These are phyloP conservation scores for Sugiyamaella neomexicana DNA, from an alignment of 1,139 yeast genomes.

Conservation along the genomic window DNA sequence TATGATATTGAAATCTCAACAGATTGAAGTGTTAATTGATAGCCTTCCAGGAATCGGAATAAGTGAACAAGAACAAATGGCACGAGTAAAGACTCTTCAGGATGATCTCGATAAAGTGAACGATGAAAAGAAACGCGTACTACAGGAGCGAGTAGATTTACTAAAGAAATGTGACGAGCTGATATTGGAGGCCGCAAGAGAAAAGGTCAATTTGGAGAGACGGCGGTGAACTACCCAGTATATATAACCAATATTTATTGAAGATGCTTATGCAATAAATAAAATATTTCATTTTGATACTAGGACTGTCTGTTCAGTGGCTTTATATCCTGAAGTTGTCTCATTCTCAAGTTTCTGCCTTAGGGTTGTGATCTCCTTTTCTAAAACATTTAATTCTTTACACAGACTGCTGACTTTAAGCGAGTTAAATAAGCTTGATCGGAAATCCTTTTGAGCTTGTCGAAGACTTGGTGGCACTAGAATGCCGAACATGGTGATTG, in stretches of 20 bases:
- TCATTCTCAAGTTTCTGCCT: not conserved
- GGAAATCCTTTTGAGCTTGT: slow-evolving; percentile 46
- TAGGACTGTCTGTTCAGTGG: not conserved
- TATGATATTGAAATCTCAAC: slow-evolving; percentile 80
- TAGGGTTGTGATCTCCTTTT: slow-evolving; percentile 9
- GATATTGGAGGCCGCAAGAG: slow-evolving; percentile 61
- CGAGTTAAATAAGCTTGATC: slow-evolving; percentile 37
- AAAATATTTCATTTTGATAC: too few species aligned
- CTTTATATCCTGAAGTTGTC: not conserved
- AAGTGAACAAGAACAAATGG: slow-evolving; percentile 70
- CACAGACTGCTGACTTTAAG: slow-evolving; percentile 37
- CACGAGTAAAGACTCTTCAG: slow-evolving; percentile 62
- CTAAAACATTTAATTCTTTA: slow-evolving; percentile 27
- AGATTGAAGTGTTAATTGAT: slow-evolving; percentile 80
- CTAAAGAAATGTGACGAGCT: slow-evolving; percentile 66
- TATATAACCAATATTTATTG: not conserved
- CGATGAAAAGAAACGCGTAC: slow-evolving; percentile 55
- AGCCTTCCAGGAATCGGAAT: slow-evolving; percentile 93
- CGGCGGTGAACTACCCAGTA: not conserved
- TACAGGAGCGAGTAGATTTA: slow-evolving; percentile 65
- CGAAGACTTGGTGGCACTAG: slow-evolving; percentile 49
- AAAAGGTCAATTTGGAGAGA: slow-evolving; percentile 43
- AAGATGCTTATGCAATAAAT: not conserved
- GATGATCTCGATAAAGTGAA: slow-evolving; percentile 64
- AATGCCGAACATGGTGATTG: slow-evolving; percentile 53